A percentile compares a stretch with the other conserved stretches of the same genome.
phyloP scores from a whole-genome alignment of 805 yeast species.

The Alloascoidea africana region DNA sequence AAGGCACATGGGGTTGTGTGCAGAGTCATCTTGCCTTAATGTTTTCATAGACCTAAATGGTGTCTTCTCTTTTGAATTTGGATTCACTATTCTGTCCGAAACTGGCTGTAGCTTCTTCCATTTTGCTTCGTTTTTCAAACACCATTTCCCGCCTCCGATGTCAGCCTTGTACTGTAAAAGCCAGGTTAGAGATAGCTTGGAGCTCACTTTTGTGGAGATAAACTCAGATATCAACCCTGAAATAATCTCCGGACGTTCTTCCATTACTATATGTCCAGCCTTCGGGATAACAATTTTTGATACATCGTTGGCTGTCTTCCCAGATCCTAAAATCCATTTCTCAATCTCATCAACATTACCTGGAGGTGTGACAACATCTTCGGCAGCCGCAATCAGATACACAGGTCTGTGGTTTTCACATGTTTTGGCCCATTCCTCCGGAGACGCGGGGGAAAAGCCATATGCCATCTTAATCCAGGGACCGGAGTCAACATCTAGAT shows the following conservation, averaged over 20 bases:
- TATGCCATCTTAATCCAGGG: slow-evolving; percentile 36
- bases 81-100: slow-evolving; percentile 23
- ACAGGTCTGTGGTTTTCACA: slow-evolving; percentile 23
- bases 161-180: slow-evolving; percentile 48
- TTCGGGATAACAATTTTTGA: slow-evolving; percentile 16
- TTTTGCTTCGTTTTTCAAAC: slow-evolving; percentile 57
- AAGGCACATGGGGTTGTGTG: slow-evolving; percentile 41
- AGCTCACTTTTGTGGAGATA: slow-evolving; percentile 30
- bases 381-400: slow-evolving; percentile 41
- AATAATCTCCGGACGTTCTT: slow-evolving; percentile 47
- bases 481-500: slow-evolving; percentile 42
- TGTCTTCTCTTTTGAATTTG: slow-evolving; percentile 20
- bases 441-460: slow-evolving; percentile 30
- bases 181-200: slow-evolving; percentile 56
- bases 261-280: slow-evolving; percentile 52
- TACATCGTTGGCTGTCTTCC: slow-evolving; percentile 12
- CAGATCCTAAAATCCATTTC: slow-evolving; percentile 14
- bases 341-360: slow-evolving; percentile 18
- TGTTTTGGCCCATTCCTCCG: slow-evolving; percentile 25
- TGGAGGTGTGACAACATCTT: slow-evolving; percentile 41
- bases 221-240: slow-evolving; percentile 50
- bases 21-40: slow-evolving; percentile 42
- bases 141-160: slow-evolving; percentile 62
- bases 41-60: slow-evolving; percentile 64
- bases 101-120: slow-evolving; percentile 46